A percentile compares a stretch with the other conserved stretches of the same genome.
These are phyloP conservation scores for Letharia lupina DNA, from an alignment of 495 filamentous ascomycete species.

Conservation along the genomic window DNA sequence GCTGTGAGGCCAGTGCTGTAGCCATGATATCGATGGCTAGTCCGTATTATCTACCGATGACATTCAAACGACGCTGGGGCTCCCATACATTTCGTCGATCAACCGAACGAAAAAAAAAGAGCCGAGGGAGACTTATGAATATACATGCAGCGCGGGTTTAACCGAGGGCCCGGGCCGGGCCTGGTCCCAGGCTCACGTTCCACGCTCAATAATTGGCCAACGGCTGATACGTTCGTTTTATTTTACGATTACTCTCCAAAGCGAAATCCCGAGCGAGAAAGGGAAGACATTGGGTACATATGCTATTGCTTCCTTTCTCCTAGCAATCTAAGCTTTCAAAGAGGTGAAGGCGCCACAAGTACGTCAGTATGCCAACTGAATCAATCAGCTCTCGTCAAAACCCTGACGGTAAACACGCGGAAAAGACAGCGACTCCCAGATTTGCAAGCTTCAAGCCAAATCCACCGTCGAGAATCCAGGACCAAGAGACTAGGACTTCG, in stretches of 20 bases:
- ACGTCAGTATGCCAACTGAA: conserved; percentile 10
- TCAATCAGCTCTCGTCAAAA: not conserved
- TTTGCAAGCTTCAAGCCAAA: conserved; percentile 59
- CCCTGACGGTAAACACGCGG: conserved; percentile 2
- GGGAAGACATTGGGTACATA: not conserved
- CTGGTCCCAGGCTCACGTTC: too few relatives aligned
- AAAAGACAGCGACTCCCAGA: conserved; percentile 45
- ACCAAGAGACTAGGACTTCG: not conserved
- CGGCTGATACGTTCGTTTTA: not conserved
- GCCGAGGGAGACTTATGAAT: not conserved
- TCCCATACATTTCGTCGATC: not conserved
- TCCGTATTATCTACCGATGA: conserved; percentile 5
- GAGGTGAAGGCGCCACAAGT: not conserved
- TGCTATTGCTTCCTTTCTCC: not conserved
- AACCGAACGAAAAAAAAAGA: not conserved
- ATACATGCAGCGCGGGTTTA: not conserved
- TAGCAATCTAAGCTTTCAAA: not conserved
- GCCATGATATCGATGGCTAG: conserved; percentile 46
- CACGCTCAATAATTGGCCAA: too few relatives aligned
- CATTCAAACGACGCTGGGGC: not conserved
- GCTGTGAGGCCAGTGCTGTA: conserved; percentile 67
- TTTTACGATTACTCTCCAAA: not conserved
- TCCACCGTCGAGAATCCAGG: conserved; percentile 18
- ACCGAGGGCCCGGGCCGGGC: not conserved
- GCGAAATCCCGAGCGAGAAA: not conserved